These are phyloP conservation scores for Piromyces finnis DNA, from an alignment of 192 early-diverging fungal genomes.

Conservation along the genomic window DNA sequence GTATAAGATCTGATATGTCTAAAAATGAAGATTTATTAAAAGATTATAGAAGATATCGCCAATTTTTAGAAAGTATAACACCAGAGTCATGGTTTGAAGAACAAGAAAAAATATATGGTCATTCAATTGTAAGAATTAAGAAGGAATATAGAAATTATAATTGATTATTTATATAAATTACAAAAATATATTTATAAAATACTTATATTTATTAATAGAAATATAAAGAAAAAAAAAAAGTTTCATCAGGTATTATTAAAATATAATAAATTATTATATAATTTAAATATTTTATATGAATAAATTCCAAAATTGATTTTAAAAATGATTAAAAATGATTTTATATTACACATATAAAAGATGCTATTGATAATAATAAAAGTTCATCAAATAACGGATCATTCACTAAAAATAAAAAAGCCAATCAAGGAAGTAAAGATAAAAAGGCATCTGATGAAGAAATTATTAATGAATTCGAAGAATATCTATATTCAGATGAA, in stretches of 20 bases:
- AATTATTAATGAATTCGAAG: conserved; percentile 6
- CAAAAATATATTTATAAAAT: too few species aligned
- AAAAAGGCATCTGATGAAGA: background rate
- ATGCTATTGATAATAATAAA: background rate
- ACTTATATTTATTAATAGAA: too few species aligned
- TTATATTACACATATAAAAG: background rate
- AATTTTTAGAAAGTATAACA: conserved; percentile 37
- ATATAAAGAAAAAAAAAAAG: background rate
- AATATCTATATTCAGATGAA: background rate
- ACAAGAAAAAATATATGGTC: background rate
- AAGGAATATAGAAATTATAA: too few species aligned
- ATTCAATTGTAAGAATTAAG: background rate
- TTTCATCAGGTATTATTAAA: background rate
- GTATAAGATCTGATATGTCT: conserved; percentile 30
- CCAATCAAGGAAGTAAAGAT: conserved; percentile 1
- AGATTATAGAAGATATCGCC: conserved; percentile 31
- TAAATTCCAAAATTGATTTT: too few species aligned
- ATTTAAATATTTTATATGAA: too few species aligned
- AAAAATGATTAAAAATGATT: too few species aligned
- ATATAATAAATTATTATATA: too few species aligned
- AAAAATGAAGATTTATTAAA: conserved; percentile 42
- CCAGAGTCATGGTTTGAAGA: conserved; percentile 5
- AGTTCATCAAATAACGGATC: background rate
- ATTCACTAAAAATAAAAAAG: background rate
- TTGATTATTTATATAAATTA: too few species aligned